Evolutionary conservation across 2,329 filamentous ascomycete species (phyloP).

Genomic region (Colletotrichum somersetense): DNA sequence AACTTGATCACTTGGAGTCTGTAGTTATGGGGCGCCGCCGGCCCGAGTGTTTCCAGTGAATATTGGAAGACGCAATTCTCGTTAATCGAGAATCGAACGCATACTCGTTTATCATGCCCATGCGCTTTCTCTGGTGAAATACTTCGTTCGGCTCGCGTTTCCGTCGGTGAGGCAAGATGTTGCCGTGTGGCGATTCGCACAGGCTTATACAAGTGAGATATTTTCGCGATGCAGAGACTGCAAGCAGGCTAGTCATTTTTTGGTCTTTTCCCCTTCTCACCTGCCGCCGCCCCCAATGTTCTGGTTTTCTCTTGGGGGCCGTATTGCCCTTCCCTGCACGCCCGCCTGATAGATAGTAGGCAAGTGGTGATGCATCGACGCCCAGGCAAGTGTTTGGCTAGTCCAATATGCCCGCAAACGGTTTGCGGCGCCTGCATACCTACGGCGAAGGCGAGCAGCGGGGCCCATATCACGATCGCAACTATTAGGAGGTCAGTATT

Average conservation of each 20-base stretch:
- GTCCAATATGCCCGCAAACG: conserved; percentile 24
- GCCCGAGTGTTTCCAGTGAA: conserved; percentile 19
- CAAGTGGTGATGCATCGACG: neutral
- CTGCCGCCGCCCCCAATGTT: conserved; percentile 14
- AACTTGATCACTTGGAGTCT: conserved; percentile 21
- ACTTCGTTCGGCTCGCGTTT: conserved; percentile 26
- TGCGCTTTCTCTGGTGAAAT: neutral
- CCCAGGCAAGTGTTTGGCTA: conserved; percentile 15
- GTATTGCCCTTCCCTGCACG: conserved; percentile 20
- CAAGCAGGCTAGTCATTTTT: conserved; percentile 11
- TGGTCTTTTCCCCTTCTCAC: neutral
- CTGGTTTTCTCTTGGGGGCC: conserved; percentile 18
- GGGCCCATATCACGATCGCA: conserved; percentile 24
- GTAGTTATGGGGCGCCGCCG: conserved; percentile 7
- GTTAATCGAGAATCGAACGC: conserved; percentile 25
- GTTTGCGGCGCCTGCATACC: conserved; percentile 15
- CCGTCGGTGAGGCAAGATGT: conserved; percentile 33
- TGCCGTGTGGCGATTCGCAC: conserved; percentile 19
- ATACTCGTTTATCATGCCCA: conserved; percentile 8
- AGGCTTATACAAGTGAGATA: conserved; percentile 15
- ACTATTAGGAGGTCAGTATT: conserved; percentile 29
- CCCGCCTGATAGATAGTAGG: conserved; percentile 22
- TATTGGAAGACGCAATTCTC: conserved; percentile 5
- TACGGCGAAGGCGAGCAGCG: conserved; percentile 24
- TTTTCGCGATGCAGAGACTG: conserved; percentile 12